phyloP scores from a whole-genome alignment of 306 rosid genomes.

The Alnus rubra region DNA sequence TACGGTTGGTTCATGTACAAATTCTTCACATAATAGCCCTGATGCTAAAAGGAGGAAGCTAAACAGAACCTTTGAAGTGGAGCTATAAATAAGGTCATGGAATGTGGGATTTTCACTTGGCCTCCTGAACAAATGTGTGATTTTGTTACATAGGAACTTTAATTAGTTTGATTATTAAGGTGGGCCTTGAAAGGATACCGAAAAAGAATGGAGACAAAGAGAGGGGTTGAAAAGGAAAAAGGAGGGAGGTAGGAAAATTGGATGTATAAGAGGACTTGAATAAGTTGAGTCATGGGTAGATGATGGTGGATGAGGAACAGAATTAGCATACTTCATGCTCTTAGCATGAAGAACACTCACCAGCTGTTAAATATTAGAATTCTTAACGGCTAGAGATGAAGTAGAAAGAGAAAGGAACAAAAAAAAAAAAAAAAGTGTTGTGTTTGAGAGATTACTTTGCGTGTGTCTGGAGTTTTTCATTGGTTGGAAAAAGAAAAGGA shows the following conservation, averaged over 20 bases:
- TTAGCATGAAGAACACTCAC: slow-evolving; percentile 41
- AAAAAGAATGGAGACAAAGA: slow-evolving; percentile 22
- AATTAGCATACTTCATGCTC: slow-evolving; percentile 35
- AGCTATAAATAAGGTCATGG: slow-evolving; percentile 45
- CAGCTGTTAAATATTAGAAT: slow-evolving; percentile 76
- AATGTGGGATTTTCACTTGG: slow-evolving; percentile 32
- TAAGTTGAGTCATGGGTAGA: slow-evolving; percentile 52
- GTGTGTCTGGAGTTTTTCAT: slow-evolving; percentile 24
- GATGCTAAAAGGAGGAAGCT: slow-evolving; percentile 85
- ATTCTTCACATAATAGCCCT: slow-evolving; percentile 55
- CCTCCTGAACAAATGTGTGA: slow-evolving; percentile 21
- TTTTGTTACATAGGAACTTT: slow-evolving; percentile 35
- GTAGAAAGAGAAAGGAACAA: not conserved
- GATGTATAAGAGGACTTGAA: slow-evolving; percentile 14
- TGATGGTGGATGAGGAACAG: slow-evolving; percentile 36
- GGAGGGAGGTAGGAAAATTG: not conserved
- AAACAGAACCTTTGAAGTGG: slow-evolving; percentile 65
- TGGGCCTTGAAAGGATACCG: slow-evolving; percentile 22
- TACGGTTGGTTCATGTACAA: slow-evolving; percentile 66
- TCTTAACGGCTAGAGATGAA: slow-evolving; percentile 52
- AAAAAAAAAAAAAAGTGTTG: slow-evolving; percentile 3
- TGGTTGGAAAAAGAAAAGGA: slow-evolving; percentile 7
- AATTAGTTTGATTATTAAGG: slow-evolving; percentile 45
- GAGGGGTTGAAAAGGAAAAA: slow-evolving; percentile 17
- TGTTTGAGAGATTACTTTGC: slow-evolving; percentile 35